Conservation (phyloP, 345 rosid genomes). For the Eucalyptus rudis region DNA sequence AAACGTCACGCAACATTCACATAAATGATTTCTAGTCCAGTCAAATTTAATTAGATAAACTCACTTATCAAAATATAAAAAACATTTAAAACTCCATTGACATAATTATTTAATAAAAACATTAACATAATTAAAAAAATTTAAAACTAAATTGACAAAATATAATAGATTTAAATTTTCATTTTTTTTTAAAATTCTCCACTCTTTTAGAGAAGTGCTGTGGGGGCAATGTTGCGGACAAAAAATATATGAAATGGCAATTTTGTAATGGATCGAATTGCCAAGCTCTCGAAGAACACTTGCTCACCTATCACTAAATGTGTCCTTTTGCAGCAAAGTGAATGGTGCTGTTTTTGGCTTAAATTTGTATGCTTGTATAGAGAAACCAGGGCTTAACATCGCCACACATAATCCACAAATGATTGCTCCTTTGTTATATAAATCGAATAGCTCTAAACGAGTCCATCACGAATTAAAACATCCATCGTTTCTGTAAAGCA, state of each 20-base stretch:
- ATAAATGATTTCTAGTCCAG: no score
- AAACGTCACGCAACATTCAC: accelerated
- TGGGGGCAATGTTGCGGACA: neutral
- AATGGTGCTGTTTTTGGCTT: neutral
- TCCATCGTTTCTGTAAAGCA: neutral
- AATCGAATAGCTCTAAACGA: neutral
- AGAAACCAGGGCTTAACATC: neutral
- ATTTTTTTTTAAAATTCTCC: no score
- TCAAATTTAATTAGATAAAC: accelerated
- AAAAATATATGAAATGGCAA: neutral
- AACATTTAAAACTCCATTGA: no score
- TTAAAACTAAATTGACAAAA: no score
- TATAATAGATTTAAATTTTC: no score
- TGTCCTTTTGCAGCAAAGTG: neutral
- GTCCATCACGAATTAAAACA: neutral
- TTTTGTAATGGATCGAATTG: neutral
- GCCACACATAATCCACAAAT: neutral
- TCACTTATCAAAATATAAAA: no score
- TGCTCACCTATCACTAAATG: neutral
- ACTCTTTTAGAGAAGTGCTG: neutral
- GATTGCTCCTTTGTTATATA: neutral
- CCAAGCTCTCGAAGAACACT: neutral
- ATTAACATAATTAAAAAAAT: no score
- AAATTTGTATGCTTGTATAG: neutral
- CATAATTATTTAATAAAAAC: no score